Percentiles rank a stretch among this genome's conserved stretches.
These are phyloP conservation scores for Macrocystidia cucumis DNA, from an alignment of 1,284 basidiomycete species.

Conservation along the genomic window DNA sequence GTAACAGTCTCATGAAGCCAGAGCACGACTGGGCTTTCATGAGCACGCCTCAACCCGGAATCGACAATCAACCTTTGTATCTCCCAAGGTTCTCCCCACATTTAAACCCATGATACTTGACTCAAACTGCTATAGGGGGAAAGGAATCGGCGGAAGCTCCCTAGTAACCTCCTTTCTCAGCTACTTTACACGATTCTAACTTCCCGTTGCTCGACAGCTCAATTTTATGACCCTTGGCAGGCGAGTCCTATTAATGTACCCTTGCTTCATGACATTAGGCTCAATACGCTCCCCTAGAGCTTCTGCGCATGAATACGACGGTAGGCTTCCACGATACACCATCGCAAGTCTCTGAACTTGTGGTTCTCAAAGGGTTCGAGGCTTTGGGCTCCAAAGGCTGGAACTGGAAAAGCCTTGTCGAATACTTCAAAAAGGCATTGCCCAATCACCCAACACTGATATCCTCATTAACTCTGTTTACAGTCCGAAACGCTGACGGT, in stretches of 20 bases:
- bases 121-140: no score
- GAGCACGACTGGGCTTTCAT: constrained; percentile 36
- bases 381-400: neutral
- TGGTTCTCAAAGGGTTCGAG: neutral
- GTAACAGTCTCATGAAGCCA: no score
- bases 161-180: no score
- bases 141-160: no score
- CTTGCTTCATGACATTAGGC: neutral
- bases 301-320: neutral
- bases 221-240: constrained; percentile 1
- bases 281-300: neutral
- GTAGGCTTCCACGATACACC: neutral
- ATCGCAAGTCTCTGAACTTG: neutral
- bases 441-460: neutral
- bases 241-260: neutral
- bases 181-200: no score
- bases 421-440: constrained; percentile 1
- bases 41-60: constrained; percentile 30
- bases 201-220: no score
- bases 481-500: neutral
- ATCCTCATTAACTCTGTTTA: neutral
- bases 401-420: neutral
- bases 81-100: no score
- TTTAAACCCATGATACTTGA: no score
- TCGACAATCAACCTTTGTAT: no score